Evolutionary conservation across 345 rosid species (phyloP), one percentile per base, ranked within the genome.

Genomic region (Camelina hispida): DNA sequence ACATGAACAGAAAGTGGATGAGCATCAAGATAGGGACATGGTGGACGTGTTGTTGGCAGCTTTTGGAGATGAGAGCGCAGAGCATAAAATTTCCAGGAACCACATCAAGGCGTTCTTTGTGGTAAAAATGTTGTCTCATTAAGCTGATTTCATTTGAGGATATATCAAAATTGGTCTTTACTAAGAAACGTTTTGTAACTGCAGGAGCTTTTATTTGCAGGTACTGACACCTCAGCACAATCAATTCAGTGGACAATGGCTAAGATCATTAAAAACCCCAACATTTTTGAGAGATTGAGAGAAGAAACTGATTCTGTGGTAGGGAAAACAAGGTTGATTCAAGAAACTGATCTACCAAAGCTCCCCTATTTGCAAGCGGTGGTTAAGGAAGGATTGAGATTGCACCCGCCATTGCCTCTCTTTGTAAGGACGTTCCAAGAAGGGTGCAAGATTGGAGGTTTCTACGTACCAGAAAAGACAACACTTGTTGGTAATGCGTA

Each of bases 351-450:
- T 38, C 60, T 86, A 3, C 62, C 80, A 0, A 75, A 85, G 8
- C 87, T 89, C 14, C 85, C 89, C 9, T 87, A 81, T 76, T 80
- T 87, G 59, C 89, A 87, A 76, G 83, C 91, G 2, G 74, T 87
- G 57, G 74, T 77, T 20, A 89, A 86, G 42, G 90, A 89, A 85
- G 88, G 87, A 18, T 78, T 88, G 1, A 73, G 91, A 71, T 84
- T 90, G 38, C 93, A 90, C 75, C 96, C 90, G 0, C 52, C 88
- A 5, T 84, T 7, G 8, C 86, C 40, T 88, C 89, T 14, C 4
- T 80, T 80, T 14, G 73, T 73, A 57, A 77, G 90, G 60, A 86
- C 76, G 20, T 85, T 87, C 44, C 79, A 66, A 14, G 81, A 87
- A 44, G 37, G 75, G 14, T 90, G 88, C 61, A 72, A 17, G 5